Percentiles rank a stretch among this genome's conserved stretches.
Conservation (phyloP, 805 yeast genomes). For the Hermanozyma aechmeae region DNA sequence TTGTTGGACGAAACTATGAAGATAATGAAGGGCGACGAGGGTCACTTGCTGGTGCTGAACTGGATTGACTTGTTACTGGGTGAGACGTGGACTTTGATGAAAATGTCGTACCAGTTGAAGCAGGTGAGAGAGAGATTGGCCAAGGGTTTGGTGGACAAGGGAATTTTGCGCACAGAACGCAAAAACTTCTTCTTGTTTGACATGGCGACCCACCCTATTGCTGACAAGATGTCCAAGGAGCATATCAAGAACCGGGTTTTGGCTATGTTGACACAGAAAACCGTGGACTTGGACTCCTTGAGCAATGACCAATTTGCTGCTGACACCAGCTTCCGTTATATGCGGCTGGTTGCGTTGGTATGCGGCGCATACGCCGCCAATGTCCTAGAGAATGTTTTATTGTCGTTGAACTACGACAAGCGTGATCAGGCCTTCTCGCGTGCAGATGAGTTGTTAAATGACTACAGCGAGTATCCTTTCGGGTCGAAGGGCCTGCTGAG, state of each 20-base stretch:
- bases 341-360: conserved; percentile 75
- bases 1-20: conserved; percentile 88
- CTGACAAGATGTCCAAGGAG: conserved; percentile 80
- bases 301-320: conserved; percentile 57
- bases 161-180: conserved; percentile 90
- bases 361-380: conserved; percentile 93
- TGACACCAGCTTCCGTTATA: conserved; percentile 53
- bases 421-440: conserved; percentile 88
- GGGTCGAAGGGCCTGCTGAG: conserved; percentile 40
- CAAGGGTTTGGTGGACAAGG: conserved; percentile 95
- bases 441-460: conserved; percentile 84
- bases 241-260: conserved; percentile 66
- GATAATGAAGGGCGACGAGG: conserved; percentile 78
- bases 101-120: conserved; percentile 89
- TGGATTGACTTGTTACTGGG: conserved; percentile 95
- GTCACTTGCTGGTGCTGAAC: conserved; percentile 64
- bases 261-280: conserved; percentile 61
- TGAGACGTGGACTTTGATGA: conserved; percentile 95
- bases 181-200: conserved; percentile 90
- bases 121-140: conserved; percentile 96
- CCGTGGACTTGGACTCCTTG: conserved; percentile 36
- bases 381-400: conserved; percentile 83
- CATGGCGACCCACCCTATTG: conserved; percentile 97
- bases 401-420: conserved; percentile 69
- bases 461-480: conserved; percentile 83